Evolutionary conservation across 192 early-diverging fungal species (phyloP), one percentile per base, ranked within the genome.

Genomic region (Coemansia sp.): DNA sequence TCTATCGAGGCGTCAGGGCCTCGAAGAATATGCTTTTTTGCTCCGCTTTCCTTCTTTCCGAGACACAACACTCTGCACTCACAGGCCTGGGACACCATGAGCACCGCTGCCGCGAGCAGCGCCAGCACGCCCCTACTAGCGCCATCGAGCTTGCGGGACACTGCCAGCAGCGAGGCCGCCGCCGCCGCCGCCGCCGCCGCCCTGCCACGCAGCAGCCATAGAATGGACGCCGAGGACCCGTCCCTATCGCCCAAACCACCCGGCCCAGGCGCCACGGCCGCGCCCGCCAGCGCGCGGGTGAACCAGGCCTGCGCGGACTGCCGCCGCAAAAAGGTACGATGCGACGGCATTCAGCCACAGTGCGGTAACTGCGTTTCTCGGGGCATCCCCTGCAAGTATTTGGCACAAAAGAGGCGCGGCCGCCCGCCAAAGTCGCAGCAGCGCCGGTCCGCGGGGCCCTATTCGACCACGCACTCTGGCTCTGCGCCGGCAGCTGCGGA

Each of bases 261-360:
- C n/a, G 19, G 44, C 31, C 21, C 23, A 35, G 10, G 46, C 38
- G 5, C 40, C 59, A 14, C 30, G 12, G 32, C 32, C 13, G 12
- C 20, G 38, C 16, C 38, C 6, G 16, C 22, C 38, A 6, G 43
- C 31, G n/a, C n/a, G 16, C 30, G 70, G 20, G 70, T 66, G 38
- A 69, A 48, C 50, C 66, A 68, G 47, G 73, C 73, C 12, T 76
- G 73, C 25, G 78, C 75, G 5, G 66, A 60, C 26, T 80, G 78
- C 28, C 59, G 76, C 19, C 45, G 61, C 45, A 71, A 72, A 23
- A 80, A 80, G 60, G 56, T 77, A 33, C 76, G 75, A 20, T 80
- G 78, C 41, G 72, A 80, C 32, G 78, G 75, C 35, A 39, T 41
- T 10, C 58, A 68, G 46, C 78, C 78, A 10, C 44, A 58, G 7